phyloP scores from a whole-genome alignment of 202 grass and related monocot species.

The Sporobolus alterniflorus region DNA sequence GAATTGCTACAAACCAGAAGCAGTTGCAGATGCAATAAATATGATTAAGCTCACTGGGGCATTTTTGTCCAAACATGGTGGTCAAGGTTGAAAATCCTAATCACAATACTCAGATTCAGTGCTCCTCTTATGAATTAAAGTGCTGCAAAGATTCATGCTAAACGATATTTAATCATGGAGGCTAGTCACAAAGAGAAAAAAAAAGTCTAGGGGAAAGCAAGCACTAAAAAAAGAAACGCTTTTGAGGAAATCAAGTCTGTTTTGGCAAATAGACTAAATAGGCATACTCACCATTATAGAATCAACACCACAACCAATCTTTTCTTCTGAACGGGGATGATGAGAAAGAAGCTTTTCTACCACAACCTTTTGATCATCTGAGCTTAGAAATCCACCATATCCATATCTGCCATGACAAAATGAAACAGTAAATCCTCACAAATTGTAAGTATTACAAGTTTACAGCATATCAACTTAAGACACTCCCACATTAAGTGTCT shows the following conservation, averaged over 20 bases:
- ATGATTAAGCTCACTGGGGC: background rate
- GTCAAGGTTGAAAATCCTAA: background rate
- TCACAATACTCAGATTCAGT: background rate
- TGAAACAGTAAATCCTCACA: background rate
- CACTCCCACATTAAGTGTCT: background rate
- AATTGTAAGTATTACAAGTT: background rate
- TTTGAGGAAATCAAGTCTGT: background rate
- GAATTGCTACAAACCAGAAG: background rate
- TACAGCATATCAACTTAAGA: background rate
- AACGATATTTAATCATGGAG: background rate
- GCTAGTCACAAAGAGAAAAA: too few relatives aligned
- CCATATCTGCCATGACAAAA: conserved; percentile 51
- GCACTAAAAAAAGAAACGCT: conserved; percentile 4
- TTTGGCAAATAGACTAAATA: conserved; percentile 13
- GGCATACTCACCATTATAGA: conserved; percentile 59
- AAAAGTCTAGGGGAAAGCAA: conserved; percentile 2
- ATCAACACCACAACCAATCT: conserved; percentile 79
- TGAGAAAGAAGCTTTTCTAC: conserved; percentile 66
- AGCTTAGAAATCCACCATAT: conserved; percentile 47
- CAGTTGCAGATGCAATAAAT: background rate
- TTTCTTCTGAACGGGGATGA: conserved; percentile 60
- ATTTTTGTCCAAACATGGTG: background rate
- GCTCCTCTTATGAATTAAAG: conserved; percentile 7
- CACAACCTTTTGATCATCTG: conserved; percentile 49
- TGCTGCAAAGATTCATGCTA: background rate